phyloP scores from a whole-genome alignment of 306 rosid genomes.

The Astragalus membranaceus region DNA sequence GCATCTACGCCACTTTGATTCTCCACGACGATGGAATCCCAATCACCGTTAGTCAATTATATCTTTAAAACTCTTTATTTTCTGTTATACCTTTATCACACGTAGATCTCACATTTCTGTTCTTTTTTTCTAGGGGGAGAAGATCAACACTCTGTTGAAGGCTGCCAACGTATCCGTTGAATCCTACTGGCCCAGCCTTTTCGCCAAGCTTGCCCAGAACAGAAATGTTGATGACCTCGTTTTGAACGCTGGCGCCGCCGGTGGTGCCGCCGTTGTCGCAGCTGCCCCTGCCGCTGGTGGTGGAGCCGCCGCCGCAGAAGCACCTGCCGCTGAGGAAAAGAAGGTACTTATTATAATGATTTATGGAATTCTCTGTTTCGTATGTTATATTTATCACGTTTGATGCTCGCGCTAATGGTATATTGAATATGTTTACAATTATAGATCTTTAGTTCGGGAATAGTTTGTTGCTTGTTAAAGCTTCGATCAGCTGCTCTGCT shows the following conservation, averaged over 20 bases:
- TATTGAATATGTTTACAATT: neutral
- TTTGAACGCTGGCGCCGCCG: conserved; percentile 42
- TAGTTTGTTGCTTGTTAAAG: no score
- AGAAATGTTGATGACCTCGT: conserved; percentile 54
- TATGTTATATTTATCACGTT: neutral
- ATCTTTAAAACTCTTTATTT: neutral
- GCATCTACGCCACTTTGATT: conserved; percentile 49
- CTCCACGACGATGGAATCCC: conserved; percentile 67
- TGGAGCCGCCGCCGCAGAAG: conserved; percentile 18
- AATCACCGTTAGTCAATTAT: conserved; percentile 39
- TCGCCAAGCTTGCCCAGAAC: conserved; percentile 64
- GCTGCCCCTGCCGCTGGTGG: conserved; percentile 33
- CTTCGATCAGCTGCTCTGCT: neutral
- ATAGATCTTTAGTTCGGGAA: no score
- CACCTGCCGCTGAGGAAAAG: conserved; percentile 55
- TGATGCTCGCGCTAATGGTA: neutral
- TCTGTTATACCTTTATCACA: neutral
- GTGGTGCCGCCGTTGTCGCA: conserved; percentile 39
- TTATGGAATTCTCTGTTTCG: neutral
- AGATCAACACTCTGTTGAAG: conserved; percentile 48
- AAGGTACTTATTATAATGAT: conserved; percentile 30
- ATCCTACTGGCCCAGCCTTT: conserved; percentile 65
- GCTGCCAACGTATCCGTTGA: conserved; percentile 50
- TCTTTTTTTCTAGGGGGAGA: conserved; percentile 41
- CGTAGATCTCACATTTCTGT: neutral